phyloP scores from a whole-genome alignment of 2,329 filamentous ascomycete species.

The Pleurostoma richardsiae region DNA sequence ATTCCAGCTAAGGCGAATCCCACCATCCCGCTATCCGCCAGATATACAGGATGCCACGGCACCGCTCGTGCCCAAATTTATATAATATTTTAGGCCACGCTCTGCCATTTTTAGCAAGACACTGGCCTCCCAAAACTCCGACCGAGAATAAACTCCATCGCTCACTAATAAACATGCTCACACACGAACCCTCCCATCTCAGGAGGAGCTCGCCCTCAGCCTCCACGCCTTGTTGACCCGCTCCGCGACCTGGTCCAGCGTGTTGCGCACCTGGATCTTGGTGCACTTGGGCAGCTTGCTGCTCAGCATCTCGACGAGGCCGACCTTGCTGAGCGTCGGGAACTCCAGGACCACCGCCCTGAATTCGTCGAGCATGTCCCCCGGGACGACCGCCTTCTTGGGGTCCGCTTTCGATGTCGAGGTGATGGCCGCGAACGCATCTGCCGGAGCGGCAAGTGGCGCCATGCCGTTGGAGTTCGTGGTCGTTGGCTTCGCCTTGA shows the following conservation, averaged over 20 bases:
- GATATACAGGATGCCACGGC: too few species aligned
- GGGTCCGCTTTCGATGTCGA: constrained; percentile 5
- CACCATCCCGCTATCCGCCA: too few species aligned
- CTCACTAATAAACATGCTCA: not conserved
- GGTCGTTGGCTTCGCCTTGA: constrained; percentile 26
- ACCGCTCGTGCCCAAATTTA: too few species aligned
- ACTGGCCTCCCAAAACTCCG: too few species aligned
- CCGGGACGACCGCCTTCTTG: constrained; percentile 41
- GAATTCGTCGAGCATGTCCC: constrained; percentile 59
- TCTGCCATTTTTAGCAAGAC: too few species aligned
- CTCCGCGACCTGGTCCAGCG: constrained; percentile 61
- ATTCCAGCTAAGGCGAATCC: too few species aligned
- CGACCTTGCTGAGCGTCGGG: constrained; percentile 60
- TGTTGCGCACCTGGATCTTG: constrained; percentile 66
- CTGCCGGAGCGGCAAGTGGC: constrained; percentile 12
- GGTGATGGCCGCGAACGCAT: constrained; percentile 11
- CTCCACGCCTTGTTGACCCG: constrained; percentile 64
- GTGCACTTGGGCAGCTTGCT: constrained; percentile 67
- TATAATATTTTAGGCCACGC: too few species aligned
- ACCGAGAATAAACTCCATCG: not conserved
- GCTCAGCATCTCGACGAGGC: constrained; percentile 70
- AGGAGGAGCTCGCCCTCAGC: constrained; percentile 22
- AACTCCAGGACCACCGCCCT: constrained; percentile 61
- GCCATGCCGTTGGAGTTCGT: constrained; percentile 18
- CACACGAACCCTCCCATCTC: not conserved